Base-by-base conservation (phyloP, 176 grass and related monocot genomes). In the Chloris gayana region DNA sequence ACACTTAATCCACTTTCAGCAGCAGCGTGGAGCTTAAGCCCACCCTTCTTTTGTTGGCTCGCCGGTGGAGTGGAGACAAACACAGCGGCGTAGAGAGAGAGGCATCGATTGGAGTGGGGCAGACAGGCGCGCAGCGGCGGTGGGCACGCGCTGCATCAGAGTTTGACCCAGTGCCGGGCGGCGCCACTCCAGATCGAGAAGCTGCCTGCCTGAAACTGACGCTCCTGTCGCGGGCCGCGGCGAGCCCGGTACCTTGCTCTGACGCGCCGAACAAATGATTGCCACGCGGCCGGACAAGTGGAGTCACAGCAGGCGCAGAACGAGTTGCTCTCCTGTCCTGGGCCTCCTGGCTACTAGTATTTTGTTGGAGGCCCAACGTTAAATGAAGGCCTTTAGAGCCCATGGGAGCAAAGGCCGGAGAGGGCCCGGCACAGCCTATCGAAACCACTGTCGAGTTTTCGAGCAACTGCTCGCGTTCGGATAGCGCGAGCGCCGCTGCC, bases 161-260 rank as follows among this genome's bases (percentile, higher is more conserved):
- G 79, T 82, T 87, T 87, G 65, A 82, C 85, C 56, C 56, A 1
- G 25, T 71, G 72, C 65, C 72, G 50, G 78, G 39, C 51, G 39
- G 46, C 21, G 37, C 70, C 64, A 46, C 32, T 21, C 17, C 17
- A 54, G 50, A 22, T 65, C 75, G 41, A 64, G 61, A 44, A 65
- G 75, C 75, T 41, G 42, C 2, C 19, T 50, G 6, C 11, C 10
- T 46, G 58, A 77, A 65, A 67, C 51, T 30, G 37, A 44, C 17
- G 53, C 45, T 22, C 49, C 65, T 77, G 74, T 29, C 39, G 39
- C 30, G 30, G 62, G 37, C 29, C 38, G 10, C 50, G n/a, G 64
- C 53, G 51, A 86, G 51, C 50, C 77, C 50, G 71, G 50, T 75
- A 38, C 70, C 18, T 9, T 69, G 70, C n/a, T 63, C 78, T 76